A percentile compares a stretch with the other conserved stretches of the same genome.
Conservation (phyloP, 305 asterid species). For the Fraxinus baroniana region DNA sequence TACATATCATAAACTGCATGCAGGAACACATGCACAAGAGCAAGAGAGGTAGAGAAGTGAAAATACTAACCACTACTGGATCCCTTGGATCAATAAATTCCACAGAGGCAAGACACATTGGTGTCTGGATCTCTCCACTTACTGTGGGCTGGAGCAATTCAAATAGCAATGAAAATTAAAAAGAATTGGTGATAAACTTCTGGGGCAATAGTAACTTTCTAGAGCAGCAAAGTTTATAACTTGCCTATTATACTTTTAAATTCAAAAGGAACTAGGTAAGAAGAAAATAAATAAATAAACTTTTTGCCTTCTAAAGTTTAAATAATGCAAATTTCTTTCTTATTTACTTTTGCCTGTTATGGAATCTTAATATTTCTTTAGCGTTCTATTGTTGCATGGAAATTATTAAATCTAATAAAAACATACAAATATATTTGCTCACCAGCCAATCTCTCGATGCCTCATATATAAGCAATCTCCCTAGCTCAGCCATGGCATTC, state of each 20-base stretch:
- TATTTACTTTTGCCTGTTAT: neutral
- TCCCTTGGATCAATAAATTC: conserved; percentile 97
- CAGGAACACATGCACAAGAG: neutral
- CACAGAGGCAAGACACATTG: conserved; percentile 75
- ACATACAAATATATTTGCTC: conserved; percentile 27
- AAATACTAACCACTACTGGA: conserved; percentile 74
- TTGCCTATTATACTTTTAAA: neutral
- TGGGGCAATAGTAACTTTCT: neutral
- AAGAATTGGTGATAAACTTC: neutral
- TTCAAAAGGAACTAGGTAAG: neutral
- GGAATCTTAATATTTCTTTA: neutral
- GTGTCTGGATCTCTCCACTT: conserved; percentile 85
- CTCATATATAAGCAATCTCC: conserved; percentile 87
- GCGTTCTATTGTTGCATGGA: neutral
- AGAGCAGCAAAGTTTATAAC: neutral
- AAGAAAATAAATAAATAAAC: neutral
- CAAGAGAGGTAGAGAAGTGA: conserved; percentile 7
- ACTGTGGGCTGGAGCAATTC: conserved; percentile 63
- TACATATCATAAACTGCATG: neutral
- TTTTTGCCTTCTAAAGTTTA: neutral
- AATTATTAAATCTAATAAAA: neutral
- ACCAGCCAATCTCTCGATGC: conserved; percentile 98
- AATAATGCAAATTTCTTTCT: neutral
- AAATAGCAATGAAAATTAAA: neutral
- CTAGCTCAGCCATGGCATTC: conserved; percentile 96